Percentiles rank a stretch among this genome's conserved stretches.
Evolutionary conservation across 176 grass and related monocot genomes (phyloP).

Genomic region (Ampelocalamus luodianensis): DNA sequence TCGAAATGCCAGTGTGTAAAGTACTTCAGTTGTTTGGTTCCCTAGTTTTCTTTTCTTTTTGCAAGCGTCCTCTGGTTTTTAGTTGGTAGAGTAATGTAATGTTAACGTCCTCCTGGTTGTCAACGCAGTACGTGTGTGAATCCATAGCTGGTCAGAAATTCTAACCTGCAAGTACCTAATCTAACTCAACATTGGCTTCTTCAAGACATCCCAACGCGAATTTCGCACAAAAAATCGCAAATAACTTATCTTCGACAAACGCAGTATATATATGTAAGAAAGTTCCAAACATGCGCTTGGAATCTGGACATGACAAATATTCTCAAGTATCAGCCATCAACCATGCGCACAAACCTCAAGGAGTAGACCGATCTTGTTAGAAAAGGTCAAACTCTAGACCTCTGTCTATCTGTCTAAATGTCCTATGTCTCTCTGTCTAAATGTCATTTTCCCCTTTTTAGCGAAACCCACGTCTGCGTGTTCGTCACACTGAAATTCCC

Average conservation of each 20-base stretch:
- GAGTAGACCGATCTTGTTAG: neutral
- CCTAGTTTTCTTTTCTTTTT: neutral
- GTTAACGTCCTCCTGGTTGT: neutral
- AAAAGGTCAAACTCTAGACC: neutral
- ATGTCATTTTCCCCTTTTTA: no score
- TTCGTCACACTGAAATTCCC: neutral
- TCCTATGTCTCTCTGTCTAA: neutral
- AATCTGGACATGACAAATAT: neutral
- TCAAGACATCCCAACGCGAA: neutral
- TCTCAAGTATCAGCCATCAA: neutral
- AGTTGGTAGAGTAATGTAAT: neutral
- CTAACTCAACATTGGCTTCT: neutral
- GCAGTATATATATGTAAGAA: neutral
- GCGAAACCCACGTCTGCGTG: neutral
- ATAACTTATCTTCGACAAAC: neutral
- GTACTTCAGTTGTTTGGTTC: neutral
- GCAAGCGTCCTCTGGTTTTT: neutral
- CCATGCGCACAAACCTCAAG: neutral
- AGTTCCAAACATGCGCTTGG: neutral
- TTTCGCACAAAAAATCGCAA: neutral
- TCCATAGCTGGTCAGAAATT: neutral
- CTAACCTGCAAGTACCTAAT: constrained; percentile 1
- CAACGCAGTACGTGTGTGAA: neutral
- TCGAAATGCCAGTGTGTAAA: neutral
- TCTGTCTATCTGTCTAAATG: no score